These are phyloP conservation scores for Gigaspora rosea DNA, from an alignment of 192 early-diverging fungal genomes.

Conservation along the genomic window DNA sequence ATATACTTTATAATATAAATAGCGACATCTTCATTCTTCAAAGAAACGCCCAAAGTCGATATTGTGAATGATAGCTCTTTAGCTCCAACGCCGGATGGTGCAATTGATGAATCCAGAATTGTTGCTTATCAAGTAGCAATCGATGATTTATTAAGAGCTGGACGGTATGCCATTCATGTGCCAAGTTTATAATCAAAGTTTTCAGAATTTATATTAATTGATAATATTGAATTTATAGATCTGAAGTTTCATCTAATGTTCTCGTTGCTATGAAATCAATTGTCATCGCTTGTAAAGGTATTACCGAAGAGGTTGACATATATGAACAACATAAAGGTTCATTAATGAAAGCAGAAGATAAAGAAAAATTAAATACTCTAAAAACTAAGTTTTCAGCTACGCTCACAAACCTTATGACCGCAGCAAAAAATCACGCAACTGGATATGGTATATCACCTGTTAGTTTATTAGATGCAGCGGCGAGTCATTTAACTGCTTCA, in stretches of 20 bases:
- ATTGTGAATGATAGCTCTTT: constrained; percentile 37
- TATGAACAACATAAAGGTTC: constrained; percentile 55
- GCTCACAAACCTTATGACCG: constrained; percentile 68
- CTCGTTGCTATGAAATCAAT: constrained; percentile 84
- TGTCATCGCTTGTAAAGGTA: constrained; percentile 78
- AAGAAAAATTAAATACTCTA: constrained; percentile 50
- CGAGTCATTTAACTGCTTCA: constrained; percentile 73
- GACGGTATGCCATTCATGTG: constrained; percentile 50
- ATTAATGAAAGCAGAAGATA: constrained; percentile 51
- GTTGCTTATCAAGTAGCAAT: constrained; percentile 81
- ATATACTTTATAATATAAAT: not conserved
- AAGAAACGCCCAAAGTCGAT: constrained; percentile 51
- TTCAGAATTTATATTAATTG: not conserved
- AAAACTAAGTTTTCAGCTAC: constrained; percentile 67
- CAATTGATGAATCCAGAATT: constrained; percentile 69
- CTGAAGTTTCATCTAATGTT: constrained; percentile 69
- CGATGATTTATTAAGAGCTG: constrained; percentile 75
- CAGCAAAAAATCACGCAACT: constrained; percentile 78
- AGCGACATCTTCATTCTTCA: constrained; percentile 44
- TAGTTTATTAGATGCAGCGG: constrained; percentile 79
- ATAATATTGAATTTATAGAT: constrained; percentile 40
- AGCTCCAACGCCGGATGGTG: constrained; percentile 55
- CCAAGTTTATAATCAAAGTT: not conserved
- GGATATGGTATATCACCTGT: constrained; percentile 57
- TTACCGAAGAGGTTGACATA: constrained; percentile 80